These are phyloP conservation scores for Globisporangium perplexum DNA, from an alignment of 352 stramenopile genomes.

Conservation along the genomic window DNA sequence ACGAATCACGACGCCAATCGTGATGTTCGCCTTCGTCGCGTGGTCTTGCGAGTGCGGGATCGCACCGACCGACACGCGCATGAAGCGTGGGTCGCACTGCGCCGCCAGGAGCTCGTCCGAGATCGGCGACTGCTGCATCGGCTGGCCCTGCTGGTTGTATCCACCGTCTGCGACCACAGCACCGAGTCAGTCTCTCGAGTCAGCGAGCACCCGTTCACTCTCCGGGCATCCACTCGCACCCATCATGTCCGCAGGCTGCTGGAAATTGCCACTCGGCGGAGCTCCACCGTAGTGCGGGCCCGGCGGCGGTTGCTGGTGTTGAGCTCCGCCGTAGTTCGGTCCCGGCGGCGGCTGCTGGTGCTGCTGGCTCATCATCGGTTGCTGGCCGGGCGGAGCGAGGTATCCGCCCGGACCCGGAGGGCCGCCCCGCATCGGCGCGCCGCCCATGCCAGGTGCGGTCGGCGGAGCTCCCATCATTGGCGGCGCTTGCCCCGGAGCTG, in stretches of 20 bases:
- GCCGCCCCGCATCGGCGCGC: conserved; percentile 6
- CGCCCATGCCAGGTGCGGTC: neutral
- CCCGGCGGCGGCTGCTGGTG: conserved; percentile 18
- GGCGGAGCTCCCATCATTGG: conserved; percentile 16
- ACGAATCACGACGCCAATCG: conserved; percentile 81
- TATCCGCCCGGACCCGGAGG: conserved; percentile 12
- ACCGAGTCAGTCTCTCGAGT: neutral
- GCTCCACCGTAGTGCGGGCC: conserved; percentile 18
- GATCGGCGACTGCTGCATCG: conserved; percentile 47
- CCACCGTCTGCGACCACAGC: conserved; percentile 27
- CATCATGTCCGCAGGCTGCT: conserved; percentile 74
- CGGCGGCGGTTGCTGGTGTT: conserved; percentile 19
- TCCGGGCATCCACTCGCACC: conserved; percentile 21
- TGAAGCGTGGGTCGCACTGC: conserved; percentile 76
- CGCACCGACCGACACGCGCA: conserved; percentile 69
- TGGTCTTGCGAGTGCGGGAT: conserved; percentile 83
- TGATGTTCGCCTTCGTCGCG: conserved; percentile 78
- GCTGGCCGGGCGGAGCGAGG: neutral
- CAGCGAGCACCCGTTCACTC: neutral
- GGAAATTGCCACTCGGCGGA: conserved; percentile 74
- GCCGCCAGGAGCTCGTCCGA: conserved; percentile 66
- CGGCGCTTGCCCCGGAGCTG: neutral
- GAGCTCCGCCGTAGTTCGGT: conserved; percentile 18
- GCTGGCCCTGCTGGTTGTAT: conserved; percentile 45
- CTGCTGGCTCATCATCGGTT: conserved; percentile 23